These are phyloP conservation scores for Eucalyptus curtisii DNA, from an alignment of 345 rosid genomes.

Conservation along the genomic window DNA sequence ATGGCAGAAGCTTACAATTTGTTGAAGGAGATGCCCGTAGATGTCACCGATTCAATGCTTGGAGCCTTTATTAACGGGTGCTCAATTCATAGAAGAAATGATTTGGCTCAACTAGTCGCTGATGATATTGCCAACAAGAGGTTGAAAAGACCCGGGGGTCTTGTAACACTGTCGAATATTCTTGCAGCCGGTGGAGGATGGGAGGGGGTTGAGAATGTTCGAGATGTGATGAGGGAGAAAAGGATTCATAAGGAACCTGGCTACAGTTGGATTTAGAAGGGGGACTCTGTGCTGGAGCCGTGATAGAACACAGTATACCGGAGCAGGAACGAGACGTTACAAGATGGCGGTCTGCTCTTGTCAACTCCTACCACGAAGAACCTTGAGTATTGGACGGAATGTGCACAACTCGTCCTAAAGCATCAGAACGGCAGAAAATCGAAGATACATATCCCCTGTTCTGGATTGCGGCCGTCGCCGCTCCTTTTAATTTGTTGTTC, in stretches of 20 bases:
- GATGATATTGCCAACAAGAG: constrained; percentile 10
- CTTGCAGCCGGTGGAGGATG: constrained; percentile 30
- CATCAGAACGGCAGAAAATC: background rate
- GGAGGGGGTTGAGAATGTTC: constrained; percentile 23
- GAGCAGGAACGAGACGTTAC: background rate
- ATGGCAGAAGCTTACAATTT: constrained; percentile 28
- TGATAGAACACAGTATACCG: background rate
- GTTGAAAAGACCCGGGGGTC: constrained; percentile 20
- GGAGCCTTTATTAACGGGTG: constrained; percentile 44
- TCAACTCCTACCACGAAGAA: background rate
- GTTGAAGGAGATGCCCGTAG: constrained; percentile 9
- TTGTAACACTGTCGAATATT: constrained; percentile 30
- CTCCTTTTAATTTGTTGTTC: background rate
- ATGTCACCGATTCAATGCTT: constrained; percentile 22
- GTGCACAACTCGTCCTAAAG: background rate
- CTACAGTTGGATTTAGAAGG: constrained; percentile 20
- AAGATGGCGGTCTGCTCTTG: background rate
- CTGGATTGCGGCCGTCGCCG: background rate
- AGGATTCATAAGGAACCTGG: constrained; percentile 26
- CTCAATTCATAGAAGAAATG: constrained; percentile 24
- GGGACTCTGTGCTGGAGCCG: background rate
- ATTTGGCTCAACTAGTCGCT: constrained; percentile 17
- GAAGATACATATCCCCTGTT: background rate
- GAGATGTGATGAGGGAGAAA: constrained; percentile 30
- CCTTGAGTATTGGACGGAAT: background rate